phyloP scores from a whole-genome alignment of 257 asterid species.

The Fraxinus anomala region DNA sequence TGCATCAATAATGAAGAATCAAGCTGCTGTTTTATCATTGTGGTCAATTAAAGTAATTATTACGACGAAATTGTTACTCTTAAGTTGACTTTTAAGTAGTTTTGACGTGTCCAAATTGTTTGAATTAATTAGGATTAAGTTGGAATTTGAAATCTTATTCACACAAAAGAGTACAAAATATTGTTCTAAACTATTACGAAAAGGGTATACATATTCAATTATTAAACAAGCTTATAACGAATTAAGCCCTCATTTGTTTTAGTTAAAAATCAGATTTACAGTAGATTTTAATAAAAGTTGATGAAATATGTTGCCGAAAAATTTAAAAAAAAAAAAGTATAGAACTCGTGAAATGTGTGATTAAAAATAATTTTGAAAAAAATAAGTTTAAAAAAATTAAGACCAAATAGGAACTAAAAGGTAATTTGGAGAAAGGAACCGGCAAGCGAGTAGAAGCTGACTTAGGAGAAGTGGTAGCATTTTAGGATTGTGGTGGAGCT shows the following conservation, averaged over 20 bases:
- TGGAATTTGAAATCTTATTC: background rate
- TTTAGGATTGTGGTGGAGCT: background rate
- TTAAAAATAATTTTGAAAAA: no score
- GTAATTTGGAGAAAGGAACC: background rate
- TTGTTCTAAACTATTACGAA: background rate
- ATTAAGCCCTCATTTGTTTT: no score
- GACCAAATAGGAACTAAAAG: background rate
- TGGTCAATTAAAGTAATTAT: background rate
- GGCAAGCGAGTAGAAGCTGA: background rate
- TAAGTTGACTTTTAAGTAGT: background rate
- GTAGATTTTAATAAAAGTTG: no score
- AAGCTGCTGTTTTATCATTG: background rate
- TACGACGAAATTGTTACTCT: background rate
- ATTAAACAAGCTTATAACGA: background rate
- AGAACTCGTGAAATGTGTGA: no score
- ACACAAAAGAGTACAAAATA: no score
- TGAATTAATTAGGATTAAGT: background rate
- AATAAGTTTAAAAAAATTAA: no score
- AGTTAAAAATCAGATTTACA: no score
- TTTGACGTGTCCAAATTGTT: no score
- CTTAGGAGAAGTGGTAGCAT: constrained; percentile 4
- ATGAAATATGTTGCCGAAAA: no score
- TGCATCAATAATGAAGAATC: background rate
- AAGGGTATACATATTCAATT: background rate
- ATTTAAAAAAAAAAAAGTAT: no score